Base-by-base conservation (phyloP, 2,329 filamentous ascomycete species). In the Claviceps maximensis region DNA sequence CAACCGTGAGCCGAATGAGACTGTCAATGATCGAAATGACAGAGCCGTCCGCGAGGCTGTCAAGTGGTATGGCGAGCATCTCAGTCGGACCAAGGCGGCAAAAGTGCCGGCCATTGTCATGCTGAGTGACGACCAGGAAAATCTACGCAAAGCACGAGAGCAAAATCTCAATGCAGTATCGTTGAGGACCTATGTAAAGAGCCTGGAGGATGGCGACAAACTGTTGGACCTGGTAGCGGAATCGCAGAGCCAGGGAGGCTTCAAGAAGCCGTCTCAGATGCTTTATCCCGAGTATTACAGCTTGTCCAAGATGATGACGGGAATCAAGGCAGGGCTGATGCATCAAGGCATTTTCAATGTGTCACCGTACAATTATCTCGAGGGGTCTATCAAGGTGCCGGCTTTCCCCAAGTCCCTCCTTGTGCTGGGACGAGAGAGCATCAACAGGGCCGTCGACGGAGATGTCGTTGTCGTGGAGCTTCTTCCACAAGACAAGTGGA, bases 281-380 rank as follows among this genome's bases (percentile, higher is more conserved):
- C 77, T 97, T 51, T 98, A 97, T 62, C 83, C 88, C 0, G 93
- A 97, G 64, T 90, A 97, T 65, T 87, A 84, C 60, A 87, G 85
- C 9, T 75, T 93, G 66, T 96, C 91, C 5, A 94, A 85, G 68
- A 86, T 97, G 80, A 89, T 90, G 79, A 98, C 93, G 5, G 91
- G 90, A 0, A 78, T 96, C 53, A 94, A 94, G 72, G 83, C 82
- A 50, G 89, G 90, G 4, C 82, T 89, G 52, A 73, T 98, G 61
- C 93, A 98, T 66, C 91, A 98, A 69, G 93, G 93, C 7, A 84
- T 87, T 25, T 98, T 96, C 73, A 95, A 90, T 63, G 89, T 97
- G 29, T 97, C 93, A 8, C 88, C 89, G 1, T 98, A 97, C 75
- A 98, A 98, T 71, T 98, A 97, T 62, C 76, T 98, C 12, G 93